Base-by-base conservation (phyloP, 2,329 filamentous ascomycete genomes). In the Dactylonectria estremocensis region DNA sequence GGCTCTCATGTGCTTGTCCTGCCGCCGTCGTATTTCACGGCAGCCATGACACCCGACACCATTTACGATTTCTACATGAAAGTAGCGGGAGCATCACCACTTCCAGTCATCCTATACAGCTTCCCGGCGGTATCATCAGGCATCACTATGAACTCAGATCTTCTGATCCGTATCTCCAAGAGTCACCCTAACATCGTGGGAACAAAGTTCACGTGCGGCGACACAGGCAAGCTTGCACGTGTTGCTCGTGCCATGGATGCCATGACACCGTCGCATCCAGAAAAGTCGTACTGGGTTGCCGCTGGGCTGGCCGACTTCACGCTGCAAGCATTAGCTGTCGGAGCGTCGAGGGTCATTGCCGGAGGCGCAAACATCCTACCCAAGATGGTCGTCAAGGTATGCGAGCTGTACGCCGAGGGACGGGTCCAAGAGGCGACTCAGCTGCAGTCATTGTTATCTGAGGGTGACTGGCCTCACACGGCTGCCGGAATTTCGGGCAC, bases 321-420 rank as follows among this genome's bases (percentile, higher is more conserved):
- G 22, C 20, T 49, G 20, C 46, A 49, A 49, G 46, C 46, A 2
- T 11, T 49, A 11, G 8, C 92, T 50, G 91, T 89, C 6, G 92
- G 92, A 31, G 92, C 90, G 5, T 88, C 90, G 66, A 92, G 92
- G 45, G 88, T 92, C 75, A 91, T 94, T 69, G 90, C 89, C n/a
- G 92, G 92, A 8, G 84, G 92, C 65, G 92, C 88, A 40, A 94
- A 95, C 78, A 83, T 94, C 54, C 86, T 89, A 5, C 92, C 91
- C 14, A 88, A 88, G 75, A 83, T 90, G 4, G 92, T 91, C 79
- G 86, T 90, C 35, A 82, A 89, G 74, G 82, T 93, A n/a, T 78
- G 89, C 60, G 81, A 88, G 70, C 82, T 92, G 11, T 92, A 88
- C 77, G 83, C 85, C 46, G 88, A 92, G 33, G 28, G 50, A 53